These are phyloP conservation scores for Claviceps spartinae DNA, from an alignment of 2,329 filamentous ascomycete species.

Conservation along the genomic window DNA sequence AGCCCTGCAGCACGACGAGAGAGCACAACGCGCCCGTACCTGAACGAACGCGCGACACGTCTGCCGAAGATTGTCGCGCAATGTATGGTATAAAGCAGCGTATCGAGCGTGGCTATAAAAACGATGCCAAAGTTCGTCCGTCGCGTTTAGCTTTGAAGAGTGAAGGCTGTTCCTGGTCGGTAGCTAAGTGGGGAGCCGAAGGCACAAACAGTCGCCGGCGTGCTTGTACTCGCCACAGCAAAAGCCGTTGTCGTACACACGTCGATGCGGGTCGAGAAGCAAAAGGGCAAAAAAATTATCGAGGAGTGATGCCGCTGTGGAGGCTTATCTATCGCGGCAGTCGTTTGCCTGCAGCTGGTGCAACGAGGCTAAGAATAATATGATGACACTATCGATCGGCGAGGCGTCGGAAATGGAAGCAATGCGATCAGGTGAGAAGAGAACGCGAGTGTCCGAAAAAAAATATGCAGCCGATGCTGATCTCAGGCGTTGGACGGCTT, in stretches of 20 bases:
- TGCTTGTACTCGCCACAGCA: not conserved
- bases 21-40: not conserved
- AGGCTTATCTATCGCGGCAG: not conserved
- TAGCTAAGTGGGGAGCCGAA: not conserved
- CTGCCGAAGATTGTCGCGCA: not conserved
- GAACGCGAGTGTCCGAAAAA: not conserved
- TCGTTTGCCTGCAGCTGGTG: not conserved
- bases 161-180: not conserved
- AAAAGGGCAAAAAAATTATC: not conserved
- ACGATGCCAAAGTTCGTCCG: not conserved
- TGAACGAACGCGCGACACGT: slow-evolving; percentile 3
- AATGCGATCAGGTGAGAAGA: not conserved
- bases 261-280: not conserved
- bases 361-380: not conserved
- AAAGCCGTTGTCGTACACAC: not conserved
- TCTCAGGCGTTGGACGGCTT: not conserved
- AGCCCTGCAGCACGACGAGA: slow-evolving; percentile 3
- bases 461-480: not conserved
- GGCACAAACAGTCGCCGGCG: not conserved
- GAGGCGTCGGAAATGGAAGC: not conserved
- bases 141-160: not conserved
- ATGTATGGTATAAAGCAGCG: not conserved
- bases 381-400: not conserved
- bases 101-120: not conserved
- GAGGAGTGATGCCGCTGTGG: not conserved